phyloP scores from a whole-genome alignment of 2,329 filamentous ascomycete species.

The Geosmithia morbida region DNA sequence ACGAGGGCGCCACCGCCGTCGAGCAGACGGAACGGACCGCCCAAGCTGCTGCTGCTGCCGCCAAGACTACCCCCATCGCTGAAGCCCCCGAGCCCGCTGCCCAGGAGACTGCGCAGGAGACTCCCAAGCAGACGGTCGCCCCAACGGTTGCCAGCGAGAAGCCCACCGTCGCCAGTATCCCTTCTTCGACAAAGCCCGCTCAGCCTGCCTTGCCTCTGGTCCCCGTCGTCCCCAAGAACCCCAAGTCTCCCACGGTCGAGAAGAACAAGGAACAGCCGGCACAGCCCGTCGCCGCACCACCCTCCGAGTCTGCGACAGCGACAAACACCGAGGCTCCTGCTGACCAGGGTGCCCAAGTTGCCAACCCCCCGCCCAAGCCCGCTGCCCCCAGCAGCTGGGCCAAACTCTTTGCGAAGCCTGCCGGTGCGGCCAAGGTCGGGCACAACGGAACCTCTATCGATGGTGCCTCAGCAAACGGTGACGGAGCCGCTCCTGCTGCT shows the following conservation, averaged over 20 bases:
- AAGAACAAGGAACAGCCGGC: conserved; percentile 1
- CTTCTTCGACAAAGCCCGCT: conserved; percentile 16
- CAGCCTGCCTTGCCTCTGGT: conserved; percentile 27
- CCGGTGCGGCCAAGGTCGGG: conserved; percentile 6
- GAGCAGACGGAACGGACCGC: conserved; percentile 1
- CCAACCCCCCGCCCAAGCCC: conserved; percentile 9
- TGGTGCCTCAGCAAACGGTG: conserved; percentile 9
- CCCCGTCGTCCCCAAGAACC: conserved; percentile 28
- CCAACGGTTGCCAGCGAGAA: background rate
- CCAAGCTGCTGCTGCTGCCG: conserved; percentile 1
- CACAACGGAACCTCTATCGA: conserved; percentile 12
- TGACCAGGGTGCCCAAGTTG: conserved; percentile 7
- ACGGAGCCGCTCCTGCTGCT: conserved; percentile 4
- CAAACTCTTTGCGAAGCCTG: conserved; percentile 20
- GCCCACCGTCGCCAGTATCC: conserved; percentile 11
- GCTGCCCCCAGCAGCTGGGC: conserved; percentile 22
- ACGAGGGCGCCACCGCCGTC: conserved; percentile 11
- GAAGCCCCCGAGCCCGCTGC: conserved; percentile 6
- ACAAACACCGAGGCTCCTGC: conserved; percentile 6
- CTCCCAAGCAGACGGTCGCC: background rate
- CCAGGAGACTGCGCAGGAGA: conserved; percentile 5
- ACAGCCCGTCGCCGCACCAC: background rate
- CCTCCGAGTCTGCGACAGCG: background rate
- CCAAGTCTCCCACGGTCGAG: conserved; percentile 9
- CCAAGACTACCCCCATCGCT: conserved; percentile 1